Conservation (phyloP, 2,329 filamentous ascomycete genomes). For the Rugonectria rugulosa region DNA sequence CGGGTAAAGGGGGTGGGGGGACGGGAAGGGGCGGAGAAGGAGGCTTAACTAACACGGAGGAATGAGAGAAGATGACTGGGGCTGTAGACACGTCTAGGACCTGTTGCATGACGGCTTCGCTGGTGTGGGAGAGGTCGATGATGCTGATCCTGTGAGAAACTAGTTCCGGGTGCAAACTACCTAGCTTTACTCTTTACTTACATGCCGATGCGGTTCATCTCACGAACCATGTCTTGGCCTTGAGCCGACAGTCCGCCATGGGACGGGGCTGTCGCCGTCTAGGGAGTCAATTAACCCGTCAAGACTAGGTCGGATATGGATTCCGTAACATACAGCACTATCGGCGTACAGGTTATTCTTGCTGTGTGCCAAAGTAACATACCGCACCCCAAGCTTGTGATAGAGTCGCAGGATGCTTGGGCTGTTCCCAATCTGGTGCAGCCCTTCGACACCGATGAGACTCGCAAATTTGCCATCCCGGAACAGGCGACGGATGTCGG, state of each 20-base stretch:
- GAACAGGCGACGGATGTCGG: conserved; percentile 39
- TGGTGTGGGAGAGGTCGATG: conserved; percentile 43
- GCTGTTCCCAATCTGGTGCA: conserved; percentile 45
- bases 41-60: conserved; percentile 29
- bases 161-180: too few relatives aligned
- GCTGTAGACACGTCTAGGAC: conserved; percentile 36
- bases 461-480: conserved; percentile 43
- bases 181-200: not conserved
- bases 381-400: conserved; percentile 42
- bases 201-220: conserved; percentile 45
- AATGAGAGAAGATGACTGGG: conserved; percentile 45
- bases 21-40: too few relatives aligned
- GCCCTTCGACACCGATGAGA: conserved; percentile 46
- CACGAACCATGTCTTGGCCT: conserved; percentile 38
- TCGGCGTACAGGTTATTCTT: conserved; percentile 29
- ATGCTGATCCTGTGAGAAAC: too few relatives aligned
- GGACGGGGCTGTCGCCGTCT: conserved; percentile 27
- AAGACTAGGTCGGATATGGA: too few relatives aligned
- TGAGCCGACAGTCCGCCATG: conserved; percentile 40
- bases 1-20: too few relatives aligned
- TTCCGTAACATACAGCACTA: too few relatives aligned
- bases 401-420: conserved; percentile 44
- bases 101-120: conserved; percentile 33
- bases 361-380: conserved; percentile 43
- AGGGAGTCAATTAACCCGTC: too few relatives aligned